phyloP scores from a whole-genome alignment of 495 filamentous ascomycete genomes.

The Viridothelium virens region DNA sequence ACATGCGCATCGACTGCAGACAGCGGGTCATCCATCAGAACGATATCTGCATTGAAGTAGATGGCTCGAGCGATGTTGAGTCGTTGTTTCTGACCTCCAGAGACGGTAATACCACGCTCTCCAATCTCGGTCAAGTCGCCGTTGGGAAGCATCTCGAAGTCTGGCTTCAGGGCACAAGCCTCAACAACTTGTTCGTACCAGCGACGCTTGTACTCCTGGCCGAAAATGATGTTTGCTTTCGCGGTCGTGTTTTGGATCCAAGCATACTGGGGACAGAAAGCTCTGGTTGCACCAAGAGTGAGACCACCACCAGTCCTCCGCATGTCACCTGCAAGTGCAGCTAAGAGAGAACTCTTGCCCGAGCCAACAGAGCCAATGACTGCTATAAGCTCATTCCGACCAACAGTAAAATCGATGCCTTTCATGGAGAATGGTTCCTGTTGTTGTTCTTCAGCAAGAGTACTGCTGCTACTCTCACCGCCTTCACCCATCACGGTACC shows the following conservation, averaged over 20 bases:
- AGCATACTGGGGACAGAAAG: slow-evolving; percentile 91
- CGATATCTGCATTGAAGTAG: slow-evolving; percentile 45
- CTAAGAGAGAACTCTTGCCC: slow-evolving; percentile 85
- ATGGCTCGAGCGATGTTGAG: slow-evolving; percentile 55
- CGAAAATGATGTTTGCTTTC: slow-evolving; percentile 83
- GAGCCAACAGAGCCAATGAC: slow-evolving; percentile 88
- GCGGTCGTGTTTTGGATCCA: slow-evolving; percentile 95
- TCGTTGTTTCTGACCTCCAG: slow-evolving; percentile 77
- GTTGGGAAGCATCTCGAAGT: slow-evolving; percentile 68
- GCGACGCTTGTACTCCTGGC: slow-evolving; percentile 58
- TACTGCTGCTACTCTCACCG: slow-evolving; percentile 44
- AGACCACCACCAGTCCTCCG: slow-evolving; percentile 66
- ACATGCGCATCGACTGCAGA: slow-evolving; percentile 49
- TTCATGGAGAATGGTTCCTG: slow-evolving; percentile 76
- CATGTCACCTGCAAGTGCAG: slow-evolving; percentile 92
- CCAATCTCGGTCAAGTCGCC: slow-evolving; percentile 71
- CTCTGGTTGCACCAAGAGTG: slow-evolving; percentile 64
- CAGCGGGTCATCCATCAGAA: slow-evolving; percentile 48
- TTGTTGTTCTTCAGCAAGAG: slow-evolving; percentile 41
- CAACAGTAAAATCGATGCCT: slow-evolving; percentile 63
- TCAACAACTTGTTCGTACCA: slow-evolving; percentile 57
- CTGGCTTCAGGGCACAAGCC: slow-evolving; percentile 62
- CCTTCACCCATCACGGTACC: slow-evolving; percentile 29
- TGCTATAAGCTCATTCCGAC: slow-evolving; percentile 75
- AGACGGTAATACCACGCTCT: slow-evolving; percentile 71